phyloP scores from a whole-genome alignment of 345 rosid species.

The Capsella bursapastoris region DNA sequence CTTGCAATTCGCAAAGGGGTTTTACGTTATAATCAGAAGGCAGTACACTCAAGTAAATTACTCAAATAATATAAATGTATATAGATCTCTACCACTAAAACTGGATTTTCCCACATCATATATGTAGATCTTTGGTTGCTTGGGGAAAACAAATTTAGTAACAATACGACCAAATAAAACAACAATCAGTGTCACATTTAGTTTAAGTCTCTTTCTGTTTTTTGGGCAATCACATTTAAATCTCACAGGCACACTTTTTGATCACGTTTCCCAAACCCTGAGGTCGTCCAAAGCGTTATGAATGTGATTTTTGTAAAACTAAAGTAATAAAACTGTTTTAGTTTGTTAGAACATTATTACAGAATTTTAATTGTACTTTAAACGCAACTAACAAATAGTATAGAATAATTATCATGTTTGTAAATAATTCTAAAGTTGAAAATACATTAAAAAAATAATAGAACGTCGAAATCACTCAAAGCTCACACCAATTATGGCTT shows the following conservation, averaged over 20 bases:
- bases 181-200: background rate
- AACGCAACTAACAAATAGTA: background rate
- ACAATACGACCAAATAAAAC: background rate
- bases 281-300: slow-evolving; percentile 22
- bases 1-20: background rate
- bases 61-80: no score
- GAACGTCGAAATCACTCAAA: slow-evolving; percentile 49
- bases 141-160: background rate
- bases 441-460: background rate
- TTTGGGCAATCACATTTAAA: slow-evolving; percentile 17
- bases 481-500: slow-evolving; percentile 38
- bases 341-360: slow-evolving; percentile 14
- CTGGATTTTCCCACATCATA: background rate
- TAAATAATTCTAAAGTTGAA: background rate
- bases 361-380: background rate
- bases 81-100: background rate
- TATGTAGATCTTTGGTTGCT: background rate
- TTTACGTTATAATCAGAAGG: background rate
- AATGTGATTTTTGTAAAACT: slow-evolving; percentile 11
- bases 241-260: background rate
- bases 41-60: background rate
- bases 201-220: background rate
- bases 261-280: slow-evolving; percentile 23
- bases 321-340: background rate
- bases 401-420: background rate